Conservation (phyloP, 768 basidiomycete genomes). For the Lyophyllum shimeji region DNA sequence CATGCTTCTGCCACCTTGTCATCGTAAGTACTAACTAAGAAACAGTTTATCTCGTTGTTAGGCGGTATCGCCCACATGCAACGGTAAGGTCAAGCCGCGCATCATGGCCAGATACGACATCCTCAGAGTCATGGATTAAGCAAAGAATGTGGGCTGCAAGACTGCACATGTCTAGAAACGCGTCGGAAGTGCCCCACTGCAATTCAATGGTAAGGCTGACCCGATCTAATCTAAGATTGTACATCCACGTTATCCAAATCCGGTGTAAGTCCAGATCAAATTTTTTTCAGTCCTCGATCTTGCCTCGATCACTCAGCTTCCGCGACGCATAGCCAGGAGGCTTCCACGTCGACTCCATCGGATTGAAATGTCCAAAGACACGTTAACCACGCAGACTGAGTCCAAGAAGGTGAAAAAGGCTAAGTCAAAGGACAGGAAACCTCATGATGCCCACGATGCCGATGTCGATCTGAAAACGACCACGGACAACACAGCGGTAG, state of each 20-base stretch:
- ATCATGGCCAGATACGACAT: too few species aligned
- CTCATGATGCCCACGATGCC: neutral
- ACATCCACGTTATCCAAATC: neutral
- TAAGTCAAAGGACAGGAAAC: slow-evolving; percentile 22
- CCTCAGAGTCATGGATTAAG: too few species aligned
- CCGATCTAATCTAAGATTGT: slow-evolving; percentile 10
- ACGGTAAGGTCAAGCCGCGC: too few species aligned
- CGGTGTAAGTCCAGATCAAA: slow-evolving; percentile 11
- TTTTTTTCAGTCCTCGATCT: slow-evolving; percentile 8
- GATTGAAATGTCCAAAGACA: slow-evolving; percentile 29
- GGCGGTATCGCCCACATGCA: too few species aligned
- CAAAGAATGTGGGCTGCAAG: too few species aligned
- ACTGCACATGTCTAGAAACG: too few species aligned
- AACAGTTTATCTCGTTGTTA: too few species aligned
- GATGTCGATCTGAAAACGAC: neutral
- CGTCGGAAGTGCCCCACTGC: too few species aligned
- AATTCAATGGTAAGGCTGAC: neutral
- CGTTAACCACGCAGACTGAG: slow-evolving; percentile 10
- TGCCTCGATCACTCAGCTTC: too few species aligned
- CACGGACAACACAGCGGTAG: neutral
- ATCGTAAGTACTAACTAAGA: too few species aligned
- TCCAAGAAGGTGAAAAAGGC: slow-evolving; percentile 24
- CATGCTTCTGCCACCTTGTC: too few species aligned
- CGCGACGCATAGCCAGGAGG: too few species aligned
- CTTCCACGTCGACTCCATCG: neutral